Percentiles rank a stretch among this genome's conserved stretches.
phyloP scores from a whole-genome alignment of 2,329 filamentous ascomycete genomes.

The Hymenoscyphus linearis region DNA sequence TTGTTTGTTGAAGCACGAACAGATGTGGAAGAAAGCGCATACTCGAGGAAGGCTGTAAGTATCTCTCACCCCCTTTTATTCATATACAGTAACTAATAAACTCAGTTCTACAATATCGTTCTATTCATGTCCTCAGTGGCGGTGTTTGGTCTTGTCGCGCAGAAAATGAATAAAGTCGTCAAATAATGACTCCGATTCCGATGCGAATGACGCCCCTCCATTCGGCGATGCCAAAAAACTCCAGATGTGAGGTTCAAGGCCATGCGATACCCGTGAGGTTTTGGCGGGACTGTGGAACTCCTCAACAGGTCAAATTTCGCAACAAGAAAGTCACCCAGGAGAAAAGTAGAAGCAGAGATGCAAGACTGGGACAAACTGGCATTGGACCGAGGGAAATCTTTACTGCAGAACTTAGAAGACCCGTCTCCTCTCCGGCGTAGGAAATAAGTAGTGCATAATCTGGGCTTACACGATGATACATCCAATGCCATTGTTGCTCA shows the following conservation, averaged over 20 bases:
- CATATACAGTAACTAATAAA: constrained; percentile 10
- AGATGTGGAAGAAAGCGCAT: constrained; percentile 89
- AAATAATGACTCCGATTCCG: background rate
- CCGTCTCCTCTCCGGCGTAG: background rate
- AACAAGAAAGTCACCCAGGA: background rate
- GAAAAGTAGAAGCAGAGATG: background rate
- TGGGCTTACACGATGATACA: background rate
- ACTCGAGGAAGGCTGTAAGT: constrained; percentile 85
- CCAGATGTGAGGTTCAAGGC: background rate
- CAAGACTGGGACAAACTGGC: background rate
- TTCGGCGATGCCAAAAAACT: background rate
- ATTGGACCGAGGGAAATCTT: background rate
- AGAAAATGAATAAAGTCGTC: constrained; percentile 55
- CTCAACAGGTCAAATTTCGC: background rate
- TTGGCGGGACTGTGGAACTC: background rate
- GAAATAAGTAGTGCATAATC: background rate
- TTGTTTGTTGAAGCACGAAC: constrained; percentile 93
- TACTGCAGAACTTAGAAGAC: background rate
- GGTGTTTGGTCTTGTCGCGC: constrained; percentile 87
- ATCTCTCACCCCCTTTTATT: constrained; percentile 5
- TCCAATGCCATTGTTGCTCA: background rate
- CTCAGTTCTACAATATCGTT: constrained; percentile 93
- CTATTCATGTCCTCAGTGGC: constrained; percentile 95
- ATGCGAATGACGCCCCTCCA: background rate
- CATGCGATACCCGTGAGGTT: background rate